Evolutionary conservation across 148 eudicot species (phyloP).

Genomic region (Beta vulgaris): DNA sequence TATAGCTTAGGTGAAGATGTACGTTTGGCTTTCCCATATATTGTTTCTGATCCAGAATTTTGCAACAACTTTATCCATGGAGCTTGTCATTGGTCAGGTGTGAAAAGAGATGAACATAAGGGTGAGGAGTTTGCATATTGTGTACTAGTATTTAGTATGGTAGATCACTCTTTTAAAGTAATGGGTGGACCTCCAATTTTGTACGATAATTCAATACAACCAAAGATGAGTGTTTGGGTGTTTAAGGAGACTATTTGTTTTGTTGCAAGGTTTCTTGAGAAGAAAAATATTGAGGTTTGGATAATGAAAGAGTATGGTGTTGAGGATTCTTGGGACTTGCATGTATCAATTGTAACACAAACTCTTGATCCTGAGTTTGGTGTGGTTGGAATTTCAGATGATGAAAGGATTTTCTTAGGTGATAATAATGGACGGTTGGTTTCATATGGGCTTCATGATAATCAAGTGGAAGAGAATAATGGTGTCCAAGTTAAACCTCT

Average conservation of each 20-base stretch:
- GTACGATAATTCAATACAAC: too few relatives aligned
- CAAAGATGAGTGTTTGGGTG: background rate
- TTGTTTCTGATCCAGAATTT: background rate
- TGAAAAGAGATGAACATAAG: background rate
- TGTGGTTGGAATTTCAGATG: background rate
- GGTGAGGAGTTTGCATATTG: too few relatives aligned
- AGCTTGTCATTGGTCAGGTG: conserved; percentile 13
- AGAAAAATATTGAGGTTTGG: background rate
- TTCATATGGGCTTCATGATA: background rate
- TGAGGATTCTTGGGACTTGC: conserved; percentile 3
- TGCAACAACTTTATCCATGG: background rate
- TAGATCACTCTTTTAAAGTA: background rate
- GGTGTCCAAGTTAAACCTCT: too few relatives aligned
- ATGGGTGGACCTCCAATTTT: background rate
- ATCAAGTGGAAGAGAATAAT: background rate
- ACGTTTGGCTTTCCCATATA: background rate
- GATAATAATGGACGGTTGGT: conserved; percentile 3
- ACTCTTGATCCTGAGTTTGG: background rate
- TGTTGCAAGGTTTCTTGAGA: background rate
- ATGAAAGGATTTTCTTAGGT: background rate
- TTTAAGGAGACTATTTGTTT: background rate
- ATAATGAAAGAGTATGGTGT: conserved; percentile 14
- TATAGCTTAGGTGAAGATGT: background rate
- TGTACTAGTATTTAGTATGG: background rate
- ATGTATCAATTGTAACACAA: background rate